These are phyloP conservation scores for Rhodotorula mucilaginosa DNA, from an alignment of 1,284 basidiomycete genomes.

Conservation along the genomic window DNA sequence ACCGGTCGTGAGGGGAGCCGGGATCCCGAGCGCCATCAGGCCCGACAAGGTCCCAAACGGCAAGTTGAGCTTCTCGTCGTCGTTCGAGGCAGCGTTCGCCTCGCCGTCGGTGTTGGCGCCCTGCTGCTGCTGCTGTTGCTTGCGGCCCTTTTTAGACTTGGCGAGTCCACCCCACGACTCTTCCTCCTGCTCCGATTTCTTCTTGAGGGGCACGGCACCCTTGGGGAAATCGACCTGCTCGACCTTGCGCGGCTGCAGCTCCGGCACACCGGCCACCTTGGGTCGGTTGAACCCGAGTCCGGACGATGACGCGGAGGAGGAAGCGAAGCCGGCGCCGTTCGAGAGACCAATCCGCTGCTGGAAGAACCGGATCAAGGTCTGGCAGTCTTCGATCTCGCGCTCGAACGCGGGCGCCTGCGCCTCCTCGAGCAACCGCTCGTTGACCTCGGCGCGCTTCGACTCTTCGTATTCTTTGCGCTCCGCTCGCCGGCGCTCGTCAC, in stretches of 20 bases:
- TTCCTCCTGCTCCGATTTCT: slow-evolving; percentile 84
- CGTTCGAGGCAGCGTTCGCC: background rate
- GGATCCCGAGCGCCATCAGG: slow-evolving; percentile 82
- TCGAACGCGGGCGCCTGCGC: slow-evolving; percentile 88
- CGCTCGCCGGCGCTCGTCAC: slow-evolving; percentile 72
- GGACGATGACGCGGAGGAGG: slow-evolving; percentile 47
- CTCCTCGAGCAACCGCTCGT: slow-evolving; percentile 80
- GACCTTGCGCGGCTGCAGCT: slow-evolving; percentile 80
- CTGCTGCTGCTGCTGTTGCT: slow-evolving; percentile 32
- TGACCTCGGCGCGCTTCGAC: slow-evolving; percentile 76
- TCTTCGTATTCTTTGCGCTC: slow-evolving; percentile 82
- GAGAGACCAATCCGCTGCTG: slow-evolving; percentile 55
- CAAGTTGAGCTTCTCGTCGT: slow-evolving; percentile 62
- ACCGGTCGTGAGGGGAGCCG: slow-evolving; percentile 72
- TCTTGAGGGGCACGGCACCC: slow-evolving; percentile 64
- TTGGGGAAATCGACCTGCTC: slow-evolving; percentile 63
- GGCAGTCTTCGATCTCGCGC: slow-evolving; percentile 93
- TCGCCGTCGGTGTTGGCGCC: slow-evolving; percentile 13
- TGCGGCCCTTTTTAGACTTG: slow-evolving; percentile 62
- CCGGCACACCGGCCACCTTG: slow-evolving; percentile 57
- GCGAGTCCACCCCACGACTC: slow-evolving; percentile 75
- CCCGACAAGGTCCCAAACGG: slow-evolving; percentile 83
- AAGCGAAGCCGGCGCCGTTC: slow-evolving; percentile 54
- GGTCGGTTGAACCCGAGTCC: slow-evolving; percentile 43
- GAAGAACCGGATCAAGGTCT: slow-evolving; percentile 88